Percentiles rank a stretch among this genome's conserved stretches.
Evolutionary conservation across 2,329 filamentous ascomycete genomes (phyloP).

Genomic region (Fusarium sp.): DNA sequence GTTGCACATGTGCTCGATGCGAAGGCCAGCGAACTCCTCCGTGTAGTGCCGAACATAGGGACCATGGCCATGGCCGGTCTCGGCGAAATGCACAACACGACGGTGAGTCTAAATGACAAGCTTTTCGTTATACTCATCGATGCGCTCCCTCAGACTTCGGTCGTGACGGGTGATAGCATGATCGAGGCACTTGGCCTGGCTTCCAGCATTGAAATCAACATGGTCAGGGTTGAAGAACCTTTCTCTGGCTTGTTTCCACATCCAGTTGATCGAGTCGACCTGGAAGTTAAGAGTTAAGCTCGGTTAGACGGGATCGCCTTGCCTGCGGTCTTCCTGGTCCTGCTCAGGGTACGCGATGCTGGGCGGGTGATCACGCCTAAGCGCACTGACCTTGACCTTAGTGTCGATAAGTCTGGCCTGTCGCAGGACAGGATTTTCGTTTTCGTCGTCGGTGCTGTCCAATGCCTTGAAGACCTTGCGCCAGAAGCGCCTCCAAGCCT

Average conservation of each 20-base stretch:
- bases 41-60: background rate
- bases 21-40: background rate
- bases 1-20: background rate
- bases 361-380: too few species aligned
- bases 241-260: background rate
- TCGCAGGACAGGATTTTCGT: background rate
- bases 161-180: constrained; percentile 4
- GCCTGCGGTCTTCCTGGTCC: too few species aligned
- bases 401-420: too few species aligned
- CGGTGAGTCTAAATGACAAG: background rate
- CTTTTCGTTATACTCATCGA: constrained; percentile 9
- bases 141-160: background rate
- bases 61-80: background rate
- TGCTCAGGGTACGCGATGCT: too few species aligned
- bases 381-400: background rate
- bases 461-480: constrained; percentile 4
- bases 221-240: background rate
- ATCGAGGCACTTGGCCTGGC: background rate
- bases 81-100: constrained; percentile 1
- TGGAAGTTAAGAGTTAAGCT: background rate
- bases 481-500: constrained; percentile 5
- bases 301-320: background rate
- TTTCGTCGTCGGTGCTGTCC: constrained; percentile 3
- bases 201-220: too few species aligned
- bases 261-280: background rate